Evolutionary conservation across 73 alveolate species (phyloP).

Genomic region (Durusdinium trenchii): DNA sequence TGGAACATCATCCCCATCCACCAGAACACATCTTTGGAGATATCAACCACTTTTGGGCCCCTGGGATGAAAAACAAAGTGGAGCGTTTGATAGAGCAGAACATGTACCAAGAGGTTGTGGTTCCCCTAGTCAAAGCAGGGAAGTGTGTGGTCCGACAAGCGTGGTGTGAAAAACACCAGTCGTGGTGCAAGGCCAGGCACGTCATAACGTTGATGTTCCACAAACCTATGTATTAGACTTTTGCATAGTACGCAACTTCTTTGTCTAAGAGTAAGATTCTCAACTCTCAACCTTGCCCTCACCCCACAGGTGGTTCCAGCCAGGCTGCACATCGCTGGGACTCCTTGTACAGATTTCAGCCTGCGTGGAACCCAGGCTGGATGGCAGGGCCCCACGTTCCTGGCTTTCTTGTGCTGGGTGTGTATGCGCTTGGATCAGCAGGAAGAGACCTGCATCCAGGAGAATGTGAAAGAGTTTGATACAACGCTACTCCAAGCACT

Average conservation of each 20-base stretch:
- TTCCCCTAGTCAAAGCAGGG: not conserved
- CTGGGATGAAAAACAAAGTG: not conserved
- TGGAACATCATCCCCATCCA: not conserved
- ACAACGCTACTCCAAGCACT: not conserved
- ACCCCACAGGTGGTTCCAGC: conserved; percentile 1
- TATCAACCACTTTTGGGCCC: not conserved
- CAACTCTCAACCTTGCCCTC: too few relatives aligned
- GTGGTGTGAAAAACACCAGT: not conserved
- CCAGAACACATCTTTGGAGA: not conserved
- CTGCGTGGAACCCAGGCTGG: not conserved
- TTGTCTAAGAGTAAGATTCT: too few relatives aligned
- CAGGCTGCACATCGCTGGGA: not conserved
- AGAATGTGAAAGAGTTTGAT: not conserved
- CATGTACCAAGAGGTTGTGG: not conserved
- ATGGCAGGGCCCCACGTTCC: not conserved
- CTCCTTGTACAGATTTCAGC: not conserved
- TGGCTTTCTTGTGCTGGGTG: not conserved
- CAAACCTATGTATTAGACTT: too few relatives aligned
- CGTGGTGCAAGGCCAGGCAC: not conserved
- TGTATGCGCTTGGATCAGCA: not conserved
- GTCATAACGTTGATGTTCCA: too few relatives aligned
- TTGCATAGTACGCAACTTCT: too few relatives aligned
- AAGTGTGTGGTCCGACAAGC: not conserved
- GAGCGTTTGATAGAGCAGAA: not conserved
- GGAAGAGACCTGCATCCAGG: not conserved